phyloP scores from a whole-genome alignment of 2,329 filamentous ascomycete genomes.

The Purpureocillium lavendulum region DNA sequence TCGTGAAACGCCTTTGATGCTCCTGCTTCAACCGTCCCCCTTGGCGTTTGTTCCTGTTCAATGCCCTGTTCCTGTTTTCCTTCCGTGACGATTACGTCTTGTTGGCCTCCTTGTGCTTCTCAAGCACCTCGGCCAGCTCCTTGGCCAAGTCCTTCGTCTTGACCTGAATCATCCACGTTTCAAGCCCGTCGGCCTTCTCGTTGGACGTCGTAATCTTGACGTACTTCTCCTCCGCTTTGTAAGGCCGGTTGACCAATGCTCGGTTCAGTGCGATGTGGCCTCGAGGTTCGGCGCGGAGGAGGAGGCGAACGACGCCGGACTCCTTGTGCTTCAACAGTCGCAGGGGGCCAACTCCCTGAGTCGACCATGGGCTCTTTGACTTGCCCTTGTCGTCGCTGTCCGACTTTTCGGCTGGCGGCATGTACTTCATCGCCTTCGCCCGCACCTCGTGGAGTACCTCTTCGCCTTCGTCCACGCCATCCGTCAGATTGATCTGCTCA shows the following conservation, averaged over 20 bases:
- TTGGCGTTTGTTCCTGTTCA: neutral
- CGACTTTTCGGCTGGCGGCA: conserved; percentile 37
- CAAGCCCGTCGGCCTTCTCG: conserved; percentile 49
- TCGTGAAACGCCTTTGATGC: conserved; percentile 6
- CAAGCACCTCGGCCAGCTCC: conserved; percentile 41
- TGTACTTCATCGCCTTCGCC: conserved; percentile 60
- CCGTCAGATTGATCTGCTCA: conserved; percentile 62
- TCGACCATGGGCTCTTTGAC: conserved; percentile 54
- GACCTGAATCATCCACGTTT: conserved; percentile 65
- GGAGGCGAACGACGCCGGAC: conserved; percentile 56
- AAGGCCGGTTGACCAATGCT: conserved; percentile 51
- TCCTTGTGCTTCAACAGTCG: conserved; percentile 67
- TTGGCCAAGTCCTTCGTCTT: conserved; percentile 54
- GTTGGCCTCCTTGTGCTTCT: conserved; percentile 47
- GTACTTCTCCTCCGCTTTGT: conserved; percentile 53
- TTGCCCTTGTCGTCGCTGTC: conserved; percentile 33
- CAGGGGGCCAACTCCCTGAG: conserved; percentile 62
- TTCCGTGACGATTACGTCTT: conserved; percentile 29
- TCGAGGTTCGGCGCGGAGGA: conserved; percentile 67
- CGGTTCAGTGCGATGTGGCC: conserved; percentile 70
- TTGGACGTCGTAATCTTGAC: conserved; percentile 50
- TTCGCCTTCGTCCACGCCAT: conserved; percentile 64
- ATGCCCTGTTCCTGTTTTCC: neutral
- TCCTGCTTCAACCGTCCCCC: conserved; percentile 1
- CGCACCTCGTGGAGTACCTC: conserved; percentile 60